A percentile compares a stretch with the other conserved stretches of the same genome.
Conservation (phyloP, 2,329 filamentous ascomycete species). For the Colletotrichum gloeosporioides region DNA sequence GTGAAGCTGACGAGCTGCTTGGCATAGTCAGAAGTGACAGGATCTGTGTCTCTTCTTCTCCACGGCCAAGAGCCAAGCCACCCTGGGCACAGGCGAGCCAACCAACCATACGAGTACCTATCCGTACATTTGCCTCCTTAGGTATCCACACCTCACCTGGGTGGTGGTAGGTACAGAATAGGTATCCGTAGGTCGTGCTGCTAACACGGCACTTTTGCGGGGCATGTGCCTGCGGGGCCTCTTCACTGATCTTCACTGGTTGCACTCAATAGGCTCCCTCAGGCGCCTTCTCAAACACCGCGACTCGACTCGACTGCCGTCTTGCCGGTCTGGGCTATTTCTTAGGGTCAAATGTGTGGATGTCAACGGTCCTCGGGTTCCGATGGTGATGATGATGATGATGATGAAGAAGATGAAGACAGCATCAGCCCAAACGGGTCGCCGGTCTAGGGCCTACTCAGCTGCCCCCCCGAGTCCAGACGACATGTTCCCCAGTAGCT, state of each 20-base stretch:
- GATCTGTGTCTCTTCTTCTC: neutral
- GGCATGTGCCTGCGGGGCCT: no score
- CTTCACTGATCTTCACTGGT: no score
- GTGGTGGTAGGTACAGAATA: neutral
- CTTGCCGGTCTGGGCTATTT: neutral
- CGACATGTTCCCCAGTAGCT: neutral
- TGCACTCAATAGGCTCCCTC: neutral
- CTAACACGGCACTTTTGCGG: neutral
- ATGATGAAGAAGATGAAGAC: neutral
- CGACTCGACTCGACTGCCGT: neutral
- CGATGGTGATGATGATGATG: neutral
- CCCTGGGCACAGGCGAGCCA: neutral
- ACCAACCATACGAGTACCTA: neutral
- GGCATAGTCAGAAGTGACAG: constrained; percentile 10
- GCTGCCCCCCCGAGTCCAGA: neutral
- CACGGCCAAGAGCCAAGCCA: constrained; percentile 19
- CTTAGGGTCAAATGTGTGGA: neutral
- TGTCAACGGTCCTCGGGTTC: neutral
- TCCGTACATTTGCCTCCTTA: neutral
- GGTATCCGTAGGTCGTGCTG: neutral
- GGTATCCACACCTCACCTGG: no score
- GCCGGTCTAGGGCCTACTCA: neutral
- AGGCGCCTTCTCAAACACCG: neutral
- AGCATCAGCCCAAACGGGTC: neutral
- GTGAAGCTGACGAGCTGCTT: constrained; percentile 11